These are phyloP conservation scores for Salix brachista DNA, from an alignment of 345 rosid genomes.

Conservation along the genomic window DNA sequence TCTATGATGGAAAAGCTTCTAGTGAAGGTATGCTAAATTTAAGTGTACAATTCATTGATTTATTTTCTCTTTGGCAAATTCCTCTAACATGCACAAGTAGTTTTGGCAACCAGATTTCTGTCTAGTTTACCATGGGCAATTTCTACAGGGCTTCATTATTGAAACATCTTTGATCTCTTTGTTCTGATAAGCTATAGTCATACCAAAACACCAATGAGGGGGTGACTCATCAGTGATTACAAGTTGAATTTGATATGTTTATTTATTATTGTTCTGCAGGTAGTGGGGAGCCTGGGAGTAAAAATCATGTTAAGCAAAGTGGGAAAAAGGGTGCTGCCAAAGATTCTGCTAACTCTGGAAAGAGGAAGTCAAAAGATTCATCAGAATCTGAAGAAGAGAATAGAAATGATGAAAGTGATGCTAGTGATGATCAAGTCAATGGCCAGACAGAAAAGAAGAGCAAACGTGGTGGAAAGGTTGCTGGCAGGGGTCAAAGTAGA, in stretches of 20 bases:
- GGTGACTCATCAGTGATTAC: background rate
- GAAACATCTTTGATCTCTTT: background rate
- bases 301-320: slow-evolving; percentile 35
- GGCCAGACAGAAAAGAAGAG: slow-evolving; percentile 46
- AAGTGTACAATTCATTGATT: background rate
- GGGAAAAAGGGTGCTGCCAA: slow-evolving; percentile 42
- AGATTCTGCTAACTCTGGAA: slow-evolving; percentile 35
- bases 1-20: slow-evolving; percentile 72
- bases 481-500: slow-evolving; percentile 46
- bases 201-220: background rate
- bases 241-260: background rate
- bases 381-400: slow-evolving; percentile 62
- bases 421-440: slow-evolving; percentile 52
- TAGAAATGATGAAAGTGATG: slow-evolving; percentile 35
- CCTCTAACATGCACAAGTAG: background rate
- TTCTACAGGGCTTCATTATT: background rate
- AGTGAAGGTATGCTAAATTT: slow-evolving; percentile 54
- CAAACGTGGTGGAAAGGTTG: slow-evolving; percentile 39
- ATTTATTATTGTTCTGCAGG: slow-evolving; percentile 29
- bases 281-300: slow-evolving; percentile 40
- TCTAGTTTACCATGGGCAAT: background rate
- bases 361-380: slow-evolving; percentile 50
- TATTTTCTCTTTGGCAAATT: background rate
- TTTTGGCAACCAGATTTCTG: background rate
- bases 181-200: background rate